These are phyloP conservation scores for Jimgerdemannia lactiflua DNA, from an alignment of 192 early-diverging fungal genomes.

Conservation along the genomic window DNA sequence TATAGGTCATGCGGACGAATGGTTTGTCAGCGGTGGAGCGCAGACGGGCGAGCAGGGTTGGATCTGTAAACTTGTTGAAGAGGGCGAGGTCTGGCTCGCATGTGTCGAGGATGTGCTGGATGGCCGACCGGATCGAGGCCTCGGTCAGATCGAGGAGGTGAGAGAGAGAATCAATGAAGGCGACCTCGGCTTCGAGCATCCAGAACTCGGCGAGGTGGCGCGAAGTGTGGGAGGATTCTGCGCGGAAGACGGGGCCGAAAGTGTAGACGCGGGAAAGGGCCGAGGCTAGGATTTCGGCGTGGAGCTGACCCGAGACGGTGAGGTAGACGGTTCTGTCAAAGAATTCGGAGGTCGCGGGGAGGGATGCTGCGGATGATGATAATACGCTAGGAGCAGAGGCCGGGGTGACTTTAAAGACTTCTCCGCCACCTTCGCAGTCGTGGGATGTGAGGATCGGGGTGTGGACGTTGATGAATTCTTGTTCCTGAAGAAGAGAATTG, in stretches of 20 bases:
- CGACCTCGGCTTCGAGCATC: slow-evolving; percentile 91
- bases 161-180: slow-evolving; percentile 62
- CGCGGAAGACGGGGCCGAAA: slow-evolving; percentile 80
- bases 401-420: slow-evolving; percentile 66
- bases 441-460: slow-evolving; percentile 82
- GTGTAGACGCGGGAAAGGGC: slow-evolving; percentile 78
- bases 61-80: slow-evolving; percentile 58
- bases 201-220: slow-evolving; percentile 92
- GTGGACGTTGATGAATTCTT: slow-evolving; percentile 74
- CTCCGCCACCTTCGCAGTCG: slow-evolving; percentile 90
- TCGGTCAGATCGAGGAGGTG: slow-evolving; percentile 72
- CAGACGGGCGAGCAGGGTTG: slow-evolving; percentile 35
- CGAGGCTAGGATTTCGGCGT: slow-evolving; percentile 72
- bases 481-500: slow-evolving; percentile 32
- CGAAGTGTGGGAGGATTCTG: slow-evolving; percentile 76
- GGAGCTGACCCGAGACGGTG: slow-evolving; percentile 86
- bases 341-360: slow-evolving; percentile 49
- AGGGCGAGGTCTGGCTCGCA: slow-evolving; percentile 55
- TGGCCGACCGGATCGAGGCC: slow-evolving; percentile 54
- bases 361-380: slow-evolving; percentile 3
- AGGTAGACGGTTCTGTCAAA: slow-evolving; percentile 73
- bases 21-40: slow-evolving; percentile 38
- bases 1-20: slow-evolving; percentile 76
- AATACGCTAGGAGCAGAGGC: slow-evolving; percentile 23
- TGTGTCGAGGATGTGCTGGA: slow-evolving; percentile 49